Percentiles rank a stretch among this genome's conserved stretches.
Conservation (phyloP, 2,329 filamentous ascomycete species). For the Botryotinia convoluta region DNA sequence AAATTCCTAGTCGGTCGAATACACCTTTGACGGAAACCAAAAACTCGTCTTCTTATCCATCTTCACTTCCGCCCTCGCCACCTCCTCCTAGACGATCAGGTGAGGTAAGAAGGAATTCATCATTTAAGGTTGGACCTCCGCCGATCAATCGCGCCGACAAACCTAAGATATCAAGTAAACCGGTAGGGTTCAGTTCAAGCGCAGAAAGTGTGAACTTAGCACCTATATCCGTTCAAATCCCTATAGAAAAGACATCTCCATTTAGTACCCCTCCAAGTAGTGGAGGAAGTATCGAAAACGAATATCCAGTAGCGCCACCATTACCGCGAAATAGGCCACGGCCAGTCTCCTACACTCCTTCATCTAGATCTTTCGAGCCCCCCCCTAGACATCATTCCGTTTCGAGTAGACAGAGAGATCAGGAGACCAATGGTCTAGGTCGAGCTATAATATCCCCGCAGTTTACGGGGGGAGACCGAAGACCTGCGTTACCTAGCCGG, state of each 20-base stretch:
- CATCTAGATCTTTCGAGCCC: slow-evolving; percentile 46
- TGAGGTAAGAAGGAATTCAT: slow-evolving; percentile 51
- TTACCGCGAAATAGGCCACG: slow-evolving; percentile 51
- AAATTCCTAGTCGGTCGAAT: slow-evolving; percentile 54
- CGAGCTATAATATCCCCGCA: slow-evolving; percentile 44
- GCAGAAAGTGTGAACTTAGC: slow-evolving; percentile 37
- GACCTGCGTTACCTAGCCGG: slow-evolving; percentile 48
- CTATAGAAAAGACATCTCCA: slow-evolving; percentile 57
- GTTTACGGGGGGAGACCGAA: slow-evolving; percentile 43
- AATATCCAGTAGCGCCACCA: slow-evolving; percentile 48
- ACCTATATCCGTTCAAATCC: slow-evolving; percentile 23
- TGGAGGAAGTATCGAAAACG: slow-evolving; percentile 56
- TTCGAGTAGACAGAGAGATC: slow-evolving; percentile 44
- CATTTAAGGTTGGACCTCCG: slow-evolving; percentile 54
- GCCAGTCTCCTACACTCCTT: slow-evolving; percentile 44
- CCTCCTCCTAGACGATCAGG: slow-evolving; percentile 62
- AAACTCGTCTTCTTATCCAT: slow-evolving; percentile 48
- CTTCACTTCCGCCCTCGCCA: slow-evolving; percentile 58
- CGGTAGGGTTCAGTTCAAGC: slow-evolving; percentile 34
- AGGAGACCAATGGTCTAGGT: slow-evolving; percentile 43
- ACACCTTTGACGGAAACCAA: slow-evolving; percentile 51
- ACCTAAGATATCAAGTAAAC: slow-evolving; percentile 54
- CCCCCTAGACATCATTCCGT: slow-evolving; percentile 53
- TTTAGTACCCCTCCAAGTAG: slow-evolving; percentile 85
- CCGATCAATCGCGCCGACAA: slow-evolving; percentile 81